Evolutionary conservation across 805 yeast species (phyloP).

Genomic region (Cyberlindnera euphorbiae): DNA sequence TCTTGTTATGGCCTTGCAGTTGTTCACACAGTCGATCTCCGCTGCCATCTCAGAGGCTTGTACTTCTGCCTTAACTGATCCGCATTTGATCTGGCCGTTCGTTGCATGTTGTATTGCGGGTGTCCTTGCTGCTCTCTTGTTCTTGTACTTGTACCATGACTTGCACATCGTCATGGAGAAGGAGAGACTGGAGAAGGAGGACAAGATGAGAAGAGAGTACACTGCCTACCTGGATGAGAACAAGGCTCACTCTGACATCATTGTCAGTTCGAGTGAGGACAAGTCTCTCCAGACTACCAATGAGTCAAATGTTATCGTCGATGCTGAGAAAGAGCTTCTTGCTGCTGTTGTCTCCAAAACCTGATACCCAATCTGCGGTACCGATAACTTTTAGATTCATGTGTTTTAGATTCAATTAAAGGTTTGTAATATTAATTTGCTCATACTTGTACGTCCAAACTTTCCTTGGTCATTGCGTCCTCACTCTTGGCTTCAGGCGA

Average conservation of each 20-base stretch:
- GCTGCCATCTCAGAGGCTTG: conserved; percentile 73
- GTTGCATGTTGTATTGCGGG: conserved; percentile 58
- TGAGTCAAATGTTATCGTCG: too few relatives aligned
- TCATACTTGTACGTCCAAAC: too few relatives aligned
- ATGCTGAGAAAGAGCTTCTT: too few relatives aligned
- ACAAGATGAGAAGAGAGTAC: conserved; percentile 12
- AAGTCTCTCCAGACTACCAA: too few relatives aligned
- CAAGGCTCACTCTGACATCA: background rate
- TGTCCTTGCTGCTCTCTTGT: conserved; percentile 51
- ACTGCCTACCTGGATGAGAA: conserved; percentile 6
- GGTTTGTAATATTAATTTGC: too few relatives aligned
- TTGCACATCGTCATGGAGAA: conserved; percentile 20
- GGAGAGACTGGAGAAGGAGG: conserved; percentile 20
- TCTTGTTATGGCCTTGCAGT: conserved; percentile 46
- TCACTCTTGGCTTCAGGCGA: too few relatives aligned
- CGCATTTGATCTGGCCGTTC: conserved; percentile 67
- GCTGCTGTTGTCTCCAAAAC: too few relatives aligned
- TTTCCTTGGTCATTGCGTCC: too few relatives aligned
- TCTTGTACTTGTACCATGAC: conserved; percentile 33
- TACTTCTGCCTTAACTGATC: conserved; percentile 61
- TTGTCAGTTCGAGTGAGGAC: too few relatives aligned
- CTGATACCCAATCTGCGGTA: too few relatives aligned
- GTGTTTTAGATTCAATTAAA: too few relatives aligned
- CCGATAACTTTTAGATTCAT: too few relatives aligned
- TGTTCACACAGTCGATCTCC: conserved; percentile 69